Evolutionary conservation across 208 protist species (phyloP).

Genomic region (Leishmania aethiopica): DNA sequence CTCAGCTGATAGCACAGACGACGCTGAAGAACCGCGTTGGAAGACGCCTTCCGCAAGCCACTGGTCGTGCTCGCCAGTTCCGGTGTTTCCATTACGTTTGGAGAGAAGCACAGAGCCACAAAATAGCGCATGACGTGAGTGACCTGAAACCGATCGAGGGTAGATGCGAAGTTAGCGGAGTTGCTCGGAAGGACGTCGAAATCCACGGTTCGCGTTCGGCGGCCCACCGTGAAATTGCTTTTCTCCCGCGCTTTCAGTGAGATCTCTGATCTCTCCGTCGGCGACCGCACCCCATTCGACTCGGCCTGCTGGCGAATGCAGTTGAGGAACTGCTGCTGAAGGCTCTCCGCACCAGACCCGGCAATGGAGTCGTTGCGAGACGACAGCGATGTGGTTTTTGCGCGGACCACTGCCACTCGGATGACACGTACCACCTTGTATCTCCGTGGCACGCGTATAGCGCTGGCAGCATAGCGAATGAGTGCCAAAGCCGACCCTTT

Average conservation of each 20-base stretch:
- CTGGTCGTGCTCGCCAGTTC: slow-evolving; percentile 16
- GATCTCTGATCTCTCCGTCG: slow-evolving; percentile 19
- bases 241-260: slow-evolving; percentile 21
- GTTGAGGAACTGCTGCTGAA: slow-evolving; percentile 31
- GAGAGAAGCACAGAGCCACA: slow-evolving; percentile 29
- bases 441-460: slow-evolving; percentile 22
- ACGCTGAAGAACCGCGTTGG: slow-evolving; percentile 22
- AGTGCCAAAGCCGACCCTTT: slow-evolving; percentile 8
- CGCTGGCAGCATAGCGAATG: neutral
- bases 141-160: slow-evolving; percentile 30
- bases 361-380: slow-evolving; percentile 10
- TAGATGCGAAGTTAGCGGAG: slow-evolving; percentile 19
- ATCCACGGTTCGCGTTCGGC: slow-evolving; percentile 29
- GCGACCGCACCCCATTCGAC: slow-evolving; percentile 15
- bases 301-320: slow-evolving; percentile 24
- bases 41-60: slow-evolving; percentile 1
- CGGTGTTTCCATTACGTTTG: slow-evolving; percentile 1
- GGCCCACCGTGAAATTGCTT: slow-evolving; percentile 11
- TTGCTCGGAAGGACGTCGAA: slow-evolving; percentile 13
- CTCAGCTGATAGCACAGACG: slow-evolving; percentile 26
- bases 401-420: slow-evolving; percentile 21
- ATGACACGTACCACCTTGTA: slow-evolving; percentile 31
- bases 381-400: slow-evolving; percentile 1
- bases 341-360: slow-evolving; percentile 5
- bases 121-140: slow-evolving; percentile 36